Percentiles rank a stretch among this genome's conserved stretches.
Conservation (phyloP, 441 rosid species). For the Mallotus repandus region DNA sequence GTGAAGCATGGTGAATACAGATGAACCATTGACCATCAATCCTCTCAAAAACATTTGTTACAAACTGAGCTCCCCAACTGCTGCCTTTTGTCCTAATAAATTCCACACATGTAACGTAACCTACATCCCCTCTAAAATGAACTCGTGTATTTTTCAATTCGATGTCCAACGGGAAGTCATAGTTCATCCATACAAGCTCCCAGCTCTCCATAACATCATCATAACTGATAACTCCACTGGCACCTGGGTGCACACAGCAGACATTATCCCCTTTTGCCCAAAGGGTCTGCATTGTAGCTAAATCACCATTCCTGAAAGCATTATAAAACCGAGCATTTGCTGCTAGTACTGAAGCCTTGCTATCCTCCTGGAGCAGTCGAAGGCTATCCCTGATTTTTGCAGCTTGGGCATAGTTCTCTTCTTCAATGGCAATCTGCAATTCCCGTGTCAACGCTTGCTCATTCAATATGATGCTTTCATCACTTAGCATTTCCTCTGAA, state of each 20-base stretch:
- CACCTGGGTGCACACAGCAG: constrained; percentile 85
- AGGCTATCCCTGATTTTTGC: constrained; percentile 75
- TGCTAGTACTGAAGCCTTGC: constrained; percentile 57
- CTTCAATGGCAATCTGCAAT: constrained; percentile 59
- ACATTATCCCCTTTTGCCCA: constrained; percentile 66
- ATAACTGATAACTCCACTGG: constrained; percentile 70
- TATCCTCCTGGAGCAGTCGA: constrained; percentile 57
- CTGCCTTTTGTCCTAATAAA: constrained; percentile 77
- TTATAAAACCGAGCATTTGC: constrained; percentile 75
- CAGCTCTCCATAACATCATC: constrained; percentile 83
- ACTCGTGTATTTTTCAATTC: constrained; percentile 61
- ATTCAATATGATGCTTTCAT: constrained; percentile 51
- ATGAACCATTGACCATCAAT: constrained; percentile 71
- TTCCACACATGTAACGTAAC: constrained; percentile 78
- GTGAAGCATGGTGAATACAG: constrained; percentile 88
- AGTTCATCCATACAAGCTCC: constrained; percentile 89
- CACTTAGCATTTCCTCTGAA: constrained; percentile 41
- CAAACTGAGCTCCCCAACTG: constrained; percentile 94
- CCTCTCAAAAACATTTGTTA: constrained; percentile 79
- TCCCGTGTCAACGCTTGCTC: constrained; percentile 62
- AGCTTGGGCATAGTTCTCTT: constrained; percentile 77
- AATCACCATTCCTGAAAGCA: constrained; percentile 68
- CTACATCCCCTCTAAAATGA: constrained; percentile 71
- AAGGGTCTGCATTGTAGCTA: constrained; percentile 59
- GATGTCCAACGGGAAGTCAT: constrained; percentile 74